Conservation (phyloP, 345 rosid genomes). For the Acer negundo region DNA sequence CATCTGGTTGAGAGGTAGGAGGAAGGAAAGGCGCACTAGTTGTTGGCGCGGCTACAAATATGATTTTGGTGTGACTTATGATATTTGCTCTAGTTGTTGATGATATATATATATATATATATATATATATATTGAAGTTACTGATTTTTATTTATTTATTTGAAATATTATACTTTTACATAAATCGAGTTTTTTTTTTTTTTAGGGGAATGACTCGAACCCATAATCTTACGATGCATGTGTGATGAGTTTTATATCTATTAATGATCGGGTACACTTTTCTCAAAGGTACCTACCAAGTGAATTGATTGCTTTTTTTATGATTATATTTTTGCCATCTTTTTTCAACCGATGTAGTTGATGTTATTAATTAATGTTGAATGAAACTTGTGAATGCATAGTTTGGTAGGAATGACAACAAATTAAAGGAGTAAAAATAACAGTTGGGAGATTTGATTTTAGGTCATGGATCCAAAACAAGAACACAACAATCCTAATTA, state of each 20-base stretch:
- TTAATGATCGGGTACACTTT: neutral
- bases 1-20: too few relatives aligned
- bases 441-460: neutral
- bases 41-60: too few relatives aligned
- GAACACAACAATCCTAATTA: neutral
- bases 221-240: accelerated
- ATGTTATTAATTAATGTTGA: neutral
- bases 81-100: too few relatives aligned
- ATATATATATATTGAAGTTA: neutral
- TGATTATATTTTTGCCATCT: neutral
- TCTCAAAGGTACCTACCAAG: neutral
- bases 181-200: too few relatives aligned
- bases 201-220: too few relatives aligned
- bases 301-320: neutral
- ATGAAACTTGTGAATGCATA: slow-evolving; percentile 1
- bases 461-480: neutral
- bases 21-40: too few relatives aligned
- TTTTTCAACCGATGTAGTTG: slow-evolving; percentile 13
- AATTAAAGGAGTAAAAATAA: neutral
- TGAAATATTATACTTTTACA: too few relatives aligned
- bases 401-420: neutral
- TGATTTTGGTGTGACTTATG: too few relatives aligned
- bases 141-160: neutral
- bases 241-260: neutral
- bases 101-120: too few relatives aligned